Evolutionary conservation across 2,329 filamentous ascomycete genomes (phyloP).

Genomic region (Beauveria asiatica): DNA sequence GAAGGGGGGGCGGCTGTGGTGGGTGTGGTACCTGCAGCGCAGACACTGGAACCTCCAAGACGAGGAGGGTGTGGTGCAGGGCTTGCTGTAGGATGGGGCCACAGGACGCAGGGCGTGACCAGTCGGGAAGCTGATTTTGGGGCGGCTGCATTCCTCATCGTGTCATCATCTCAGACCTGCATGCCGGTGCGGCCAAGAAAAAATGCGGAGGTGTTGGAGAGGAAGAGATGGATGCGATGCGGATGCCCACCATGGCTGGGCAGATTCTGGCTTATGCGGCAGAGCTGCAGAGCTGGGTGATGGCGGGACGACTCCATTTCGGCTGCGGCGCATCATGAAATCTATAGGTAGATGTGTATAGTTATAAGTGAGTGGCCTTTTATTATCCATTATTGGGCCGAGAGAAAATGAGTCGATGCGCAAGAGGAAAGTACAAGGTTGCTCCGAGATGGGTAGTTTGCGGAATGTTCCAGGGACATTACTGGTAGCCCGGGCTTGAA

Average conservation of each 20-base stretch:
- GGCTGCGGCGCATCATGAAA: background rate
- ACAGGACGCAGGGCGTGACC: background rate
- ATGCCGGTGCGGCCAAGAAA: background rate
- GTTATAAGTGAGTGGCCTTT: background rate
- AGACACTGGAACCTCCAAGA: background rate
- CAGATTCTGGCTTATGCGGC: background rate
- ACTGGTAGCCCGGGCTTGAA: too few relatives aligned
- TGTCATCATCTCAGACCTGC: background rate
- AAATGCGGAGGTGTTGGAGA: background rate
- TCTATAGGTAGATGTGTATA: background rate
- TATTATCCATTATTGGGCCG: too few relatives aligned
- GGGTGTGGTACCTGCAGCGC: constrained; percentile 7
- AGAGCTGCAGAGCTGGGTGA: background rate
- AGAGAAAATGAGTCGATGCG: too few relatives aligned
- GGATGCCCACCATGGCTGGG: background rate
- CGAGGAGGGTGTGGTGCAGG: background rate
- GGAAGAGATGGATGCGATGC: too few relatives aligned
- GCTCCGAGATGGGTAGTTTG: too few relatives aligned
- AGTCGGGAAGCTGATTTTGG: background rate
- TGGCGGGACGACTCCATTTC: background rate
- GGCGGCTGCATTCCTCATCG: background rate
- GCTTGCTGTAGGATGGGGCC: background rate
- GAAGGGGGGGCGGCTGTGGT: background rate
- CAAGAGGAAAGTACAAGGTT: too few relatives aligned
- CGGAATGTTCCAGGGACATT: too few relatives aligned